phyloP scores from a whole-genome alignment of 495 filamentous ascomycete species.

The Pseudevernia furfuracea region DNA sequence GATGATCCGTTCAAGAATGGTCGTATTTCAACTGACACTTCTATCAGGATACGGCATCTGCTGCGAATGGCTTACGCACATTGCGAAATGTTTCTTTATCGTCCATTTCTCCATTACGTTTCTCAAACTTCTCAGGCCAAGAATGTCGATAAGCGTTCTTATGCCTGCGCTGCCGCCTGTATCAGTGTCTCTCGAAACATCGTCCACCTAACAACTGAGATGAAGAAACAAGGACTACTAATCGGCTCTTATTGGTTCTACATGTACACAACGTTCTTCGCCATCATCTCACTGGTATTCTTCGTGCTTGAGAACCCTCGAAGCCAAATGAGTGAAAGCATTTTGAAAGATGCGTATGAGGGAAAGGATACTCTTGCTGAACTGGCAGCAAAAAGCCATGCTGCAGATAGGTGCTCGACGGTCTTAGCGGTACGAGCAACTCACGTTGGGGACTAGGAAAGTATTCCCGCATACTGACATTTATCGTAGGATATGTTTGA shows the following conservation, averaged over 20 bases:
- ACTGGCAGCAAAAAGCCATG: slow-evolving; percentile 75
- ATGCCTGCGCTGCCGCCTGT: slow-evolving; percentile 86
- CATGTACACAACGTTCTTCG: slow-evolving; percentile 93
- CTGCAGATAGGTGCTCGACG: slow-evolving; percentile 74
- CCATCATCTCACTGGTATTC: slow-evolving; percentile 82
- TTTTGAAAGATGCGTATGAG: slow-evolving; percentile 74
- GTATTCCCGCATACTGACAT: slow-evolving; percentile 22
- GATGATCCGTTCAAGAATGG: slow-evolving; percentile 22
- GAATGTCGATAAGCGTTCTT: slow-evolving; percentile 74
- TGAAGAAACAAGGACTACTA: slow-evolving; percentile 74
- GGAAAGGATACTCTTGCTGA: slow-evolving; percentile 73
- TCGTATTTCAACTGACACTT: slow-evolving; percentile 22
- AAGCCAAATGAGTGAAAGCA: slow-evolving; percentile 59
- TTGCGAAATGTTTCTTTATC: slow-evolving; percentile 90
- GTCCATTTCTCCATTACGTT: slow-evolving; percentile 92
- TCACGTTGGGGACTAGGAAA: not conserved
- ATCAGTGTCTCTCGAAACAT: slow-evolving; percentile 91
- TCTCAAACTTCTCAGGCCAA: slow-evolving; percentile 60
- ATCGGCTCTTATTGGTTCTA: slow-evolving; percentile 95
- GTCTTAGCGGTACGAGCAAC: slow-evolving; percentile 56
- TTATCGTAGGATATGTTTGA: slow-evolving; percentile 61
- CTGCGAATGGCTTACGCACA: slow-evolving; percentile 83
- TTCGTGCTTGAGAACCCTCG: slow-evolving; percentile 86
- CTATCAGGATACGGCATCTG: slow-evolving; percentile 70
- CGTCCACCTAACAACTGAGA: slow-evolving; percentile 82